These are phyloP conservation scores for Purpureocillium lavendulum DNA, from an alignment of 2,329 filamentous ascomycete species.

Conservation along the genomic window DNA sequence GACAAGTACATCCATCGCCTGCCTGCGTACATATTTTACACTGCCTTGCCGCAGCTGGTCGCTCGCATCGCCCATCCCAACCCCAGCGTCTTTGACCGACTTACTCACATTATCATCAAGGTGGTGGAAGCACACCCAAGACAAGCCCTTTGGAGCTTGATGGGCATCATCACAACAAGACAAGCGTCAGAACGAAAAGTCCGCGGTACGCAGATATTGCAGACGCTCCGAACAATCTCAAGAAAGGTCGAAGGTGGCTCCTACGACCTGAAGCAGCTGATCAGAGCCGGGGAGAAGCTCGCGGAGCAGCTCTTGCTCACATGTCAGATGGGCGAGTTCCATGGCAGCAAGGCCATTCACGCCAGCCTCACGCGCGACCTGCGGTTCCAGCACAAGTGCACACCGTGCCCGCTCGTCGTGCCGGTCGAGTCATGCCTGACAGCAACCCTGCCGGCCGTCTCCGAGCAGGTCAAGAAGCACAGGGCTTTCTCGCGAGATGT, in stretches of 20 bases:
- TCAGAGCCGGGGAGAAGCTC: slow-evolving; percentile 72
- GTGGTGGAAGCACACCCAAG: slow-evolving; percentile 84
- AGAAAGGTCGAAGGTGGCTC: slow-evolving; percentile 43
- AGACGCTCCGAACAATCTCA: slow-evolving; percentile 35
- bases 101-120: slow-evolving; percentile 74
- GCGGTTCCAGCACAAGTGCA: slow-evolving; percentile 74
- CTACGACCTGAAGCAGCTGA: slow-evolving; percentile 60
- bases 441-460: slow-evolving; percentile 66
- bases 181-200: slow-evolving; percentile 57
- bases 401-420: slow-evolving; percentile 79
- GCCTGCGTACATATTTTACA: slow-evolving; percentile 72
- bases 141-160: slow-evolving; percentile 84
- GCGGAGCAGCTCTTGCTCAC: slow-evolving; percentile 73
- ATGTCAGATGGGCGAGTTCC: slow-evolving; percentile 70
- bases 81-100: slow-evolving; percentile 62
- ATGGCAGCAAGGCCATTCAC: slow-evolving; percentile 53
- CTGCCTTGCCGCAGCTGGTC: slow-evolving; percentile 82
- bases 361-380: slow-evolving; percentile 74
- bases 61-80: slow-evolving; percentile 92
- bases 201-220: slow-evolving; percentile 44
- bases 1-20: slow-evolving; percentile 69
- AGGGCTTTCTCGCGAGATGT: slow-evolving; percentile 81
- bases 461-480: slow-evolving; percentile 68
- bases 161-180: slow-evolving; percentile 77
- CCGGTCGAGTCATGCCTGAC: slow-evolving; percentile 80